Evolutionary conservation across 140 eudicot species (phyloP).

Genomic region (Anethum foeniculum): DNA sequence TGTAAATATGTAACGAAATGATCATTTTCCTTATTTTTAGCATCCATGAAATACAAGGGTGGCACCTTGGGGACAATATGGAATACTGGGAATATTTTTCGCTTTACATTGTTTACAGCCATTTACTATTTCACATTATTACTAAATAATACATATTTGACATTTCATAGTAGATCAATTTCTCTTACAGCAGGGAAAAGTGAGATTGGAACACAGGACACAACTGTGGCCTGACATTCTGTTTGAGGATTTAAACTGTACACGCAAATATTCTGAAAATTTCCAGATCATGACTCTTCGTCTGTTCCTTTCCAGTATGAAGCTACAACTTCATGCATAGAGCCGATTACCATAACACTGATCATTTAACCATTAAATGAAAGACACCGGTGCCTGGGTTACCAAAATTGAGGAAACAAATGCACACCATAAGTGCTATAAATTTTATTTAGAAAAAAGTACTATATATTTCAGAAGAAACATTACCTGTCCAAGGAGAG

Average conservation of each 20-base stretch:
- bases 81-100: neutral
- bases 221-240: constrained; percentile 1
- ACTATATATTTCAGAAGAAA: too few species aligned
- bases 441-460: too few species aligned
- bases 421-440: neutral
- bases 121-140: too few species aligned
- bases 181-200: neutral
- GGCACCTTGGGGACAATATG: neutral
- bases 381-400: neutral
- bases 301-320: neutral
- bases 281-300: neutral
- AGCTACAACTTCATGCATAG: neutral
- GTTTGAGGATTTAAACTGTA: constrained; percentile 18
- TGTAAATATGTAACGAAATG: neutral
- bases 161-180: neutral
- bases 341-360: neutral
- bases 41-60: neutral
- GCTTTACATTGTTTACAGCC: neutral
- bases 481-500: neutral
- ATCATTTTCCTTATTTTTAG: neutral
- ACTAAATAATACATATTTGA: too few species aligned
- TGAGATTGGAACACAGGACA: neutral
- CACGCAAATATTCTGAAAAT: neutral
- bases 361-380: neutral
- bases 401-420: neutral